Evolutionary conservation across 1,139 yeast genomes (phyloP).

Genomic region (Suhomyces anneliseae): DNA sequence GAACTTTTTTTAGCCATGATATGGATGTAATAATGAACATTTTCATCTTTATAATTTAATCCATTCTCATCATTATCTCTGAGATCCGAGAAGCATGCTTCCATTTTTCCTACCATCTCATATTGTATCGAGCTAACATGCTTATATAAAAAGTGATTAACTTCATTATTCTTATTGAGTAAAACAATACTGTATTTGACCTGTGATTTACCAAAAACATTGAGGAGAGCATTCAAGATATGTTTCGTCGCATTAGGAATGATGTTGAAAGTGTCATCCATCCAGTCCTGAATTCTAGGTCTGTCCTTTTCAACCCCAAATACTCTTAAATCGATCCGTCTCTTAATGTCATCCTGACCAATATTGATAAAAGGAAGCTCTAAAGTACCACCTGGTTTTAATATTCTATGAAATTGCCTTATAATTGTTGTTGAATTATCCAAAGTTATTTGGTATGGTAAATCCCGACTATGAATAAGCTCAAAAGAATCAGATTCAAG

Average conservation of each 20-base stretch:
- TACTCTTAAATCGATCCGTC: slow-evolving; percentile 6
- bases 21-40: slow-evolving; percentile 32
- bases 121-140: slow-evolving; percentile 32
- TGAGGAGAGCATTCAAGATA: slow-evolving; percentile 24
- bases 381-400: slow-evolving; percentile 37
- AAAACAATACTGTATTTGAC: slow-evolving; percentile 35
- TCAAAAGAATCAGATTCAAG: slow-evolving; percentile 35
- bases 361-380: slow-evolving; percentile 32
- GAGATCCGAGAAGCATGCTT: slow-evolving; percentile 27
- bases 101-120: slow-evolving; percentile 38
- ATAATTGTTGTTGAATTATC: slow-evolving; percentile 28
- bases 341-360: slow-evolving; percentile 15
- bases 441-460: slow-evolving; percentile 32
- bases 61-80: slow-evolving; percentile 17
- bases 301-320: not conserved
- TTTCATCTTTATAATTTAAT: slow-evolving; percentile 15
- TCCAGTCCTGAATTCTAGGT: slow-evolving; percentile 3
- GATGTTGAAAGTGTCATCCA: slow-evolving; percentile 19
- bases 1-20: slow-evolving; percentile 29
- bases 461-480: slow-evolving; percentile 38
- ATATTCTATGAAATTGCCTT: slow-evolving; percentile 36
- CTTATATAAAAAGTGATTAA: slow-evolving; percentile 32
- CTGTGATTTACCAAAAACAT: slow-evolving; percentile 35
- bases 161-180: slow-evolving; percentile 33
- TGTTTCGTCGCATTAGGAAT: slow-evolving; percentile 29